These are phyloP conservation scores for Backusella parvicylindrica DNA, from an alignment of 192 early-diverging fungal genomes.

Conservation along the genomic window DNA sequence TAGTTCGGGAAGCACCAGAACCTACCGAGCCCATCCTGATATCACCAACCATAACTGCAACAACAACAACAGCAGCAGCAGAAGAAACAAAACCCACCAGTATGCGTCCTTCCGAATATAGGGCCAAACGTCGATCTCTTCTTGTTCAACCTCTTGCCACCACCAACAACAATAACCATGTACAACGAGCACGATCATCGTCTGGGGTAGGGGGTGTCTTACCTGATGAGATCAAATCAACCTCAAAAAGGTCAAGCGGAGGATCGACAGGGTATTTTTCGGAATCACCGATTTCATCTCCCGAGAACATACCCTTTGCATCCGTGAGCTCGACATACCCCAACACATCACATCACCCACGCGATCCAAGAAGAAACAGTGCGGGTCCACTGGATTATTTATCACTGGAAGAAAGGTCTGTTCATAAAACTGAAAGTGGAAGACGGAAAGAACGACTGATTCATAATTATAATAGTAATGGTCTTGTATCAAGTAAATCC, in stretches of 20 bases:
- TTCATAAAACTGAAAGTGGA: slow-evolving; percentile 9
- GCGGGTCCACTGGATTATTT: neutral
- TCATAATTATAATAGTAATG: neutral
- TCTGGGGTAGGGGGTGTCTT: slow-evolving; percentile 9
- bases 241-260: neutral
- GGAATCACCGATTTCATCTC: slow-evolving; percentile 1
- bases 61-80: no score
- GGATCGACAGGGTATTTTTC: neutral
- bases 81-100: neutral
- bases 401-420: neutral
- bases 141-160: slow-evolving; percentile 2
- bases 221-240: neutral
- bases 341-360: neutral
- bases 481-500: neutral
- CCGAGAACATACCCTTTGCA: neutral
- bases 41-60: neutral
- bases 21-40: neutral
- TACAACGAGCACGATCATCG: neutral
- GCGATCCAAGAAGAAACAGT: neutral
- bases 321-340: neutral
- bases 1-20: neutral
- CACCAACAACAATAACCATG: neutral
- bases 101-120: slow-evolving; percentile 22
- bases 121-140: slow-evolving; percentile 28
- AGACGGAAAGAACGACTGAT: slow-evolving; percentile 1